Evolutionary conservation across 1,284 basidiomycete species (phyloP), one percentile per base, ranked within the genome.

Genomic region (Sporisorium iseilematis-ciliati): DNA sequence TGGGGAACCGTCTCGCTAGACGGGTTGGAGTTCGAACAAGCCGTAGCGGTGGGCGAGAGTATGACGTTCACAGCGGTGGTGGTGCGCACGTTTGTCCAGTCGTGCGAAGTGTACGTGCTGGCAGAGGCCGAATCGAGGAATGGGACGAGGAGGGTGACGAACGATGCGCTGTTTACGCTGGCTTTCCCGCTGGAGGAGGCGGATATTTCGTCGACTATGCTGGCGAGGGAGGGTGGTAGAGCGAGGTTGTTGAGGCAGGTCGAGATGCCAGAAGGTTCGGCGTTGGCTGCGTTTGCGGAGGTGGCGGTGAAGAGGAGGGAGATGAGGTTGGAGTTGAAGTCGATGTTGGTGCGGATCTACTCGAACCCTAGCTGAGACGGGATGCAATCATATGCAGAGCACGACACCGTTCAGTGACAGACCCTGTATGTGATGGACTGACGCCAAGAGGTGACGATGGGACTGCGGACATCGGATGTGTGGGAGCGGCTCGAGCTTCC

Each of bases 1-100:
- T 82, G 78, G 79, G 75, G 67, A 14, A 82, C 80, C 1, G 80
- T 82, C 20, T 67, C 73, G 2, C 51, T 82, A 40, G 80, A 82
- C 52, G 79, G 79, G 0, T 42, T 82, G 21, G 79, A 81, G 45
- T 82, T 82, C 31, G 55, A 69, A 40, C 64, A 78, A 35, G 67
- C 67, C 8, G 80, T 80, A 5, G 70, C 55, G 2, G 61, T 81
- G 2, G 79, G 79, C 0, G 79, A 80, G 57, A 72, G 65, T 12
- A 75, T 80, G 68, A 77, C 67, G 0, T 75, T 81, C 26, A 72
- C 66, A 7, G 69, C 79, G 0, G 53, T 80, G 1, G 79, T 78
- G n/a, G 55, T 79, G 26, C 57, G 68, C 10, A 74, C 75, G 0
- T 81, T 78, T 52, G 58, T 68, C 7, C 57, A 68, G 57, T 73